Evolutionary conservation across 352 stramenopile species (phyloP).

Genomic region (Globisporangium middletonii): DNA sequence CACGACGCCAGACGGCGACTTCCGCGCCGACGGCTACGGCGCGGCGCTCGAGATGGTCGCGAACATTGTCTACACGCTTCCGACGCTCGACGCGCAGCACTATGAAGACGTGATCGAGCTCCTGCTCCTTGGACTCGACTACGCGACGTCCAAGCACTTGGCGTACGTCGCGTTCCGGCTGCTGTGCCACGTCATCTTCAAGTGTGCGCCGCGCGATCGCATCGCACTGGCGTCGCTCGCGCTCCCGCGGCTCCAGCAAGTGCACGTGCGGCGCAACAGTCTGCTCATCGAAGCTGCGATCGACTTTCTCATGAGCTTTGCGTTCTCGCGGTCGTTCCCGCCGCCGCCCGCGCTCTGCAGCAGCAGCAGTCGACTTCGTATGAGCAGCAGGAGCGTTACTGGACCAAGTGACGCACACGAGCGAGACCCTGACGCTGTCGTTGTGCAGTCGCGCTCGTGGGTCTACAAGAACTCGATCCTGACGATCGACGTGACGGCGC

Average conservation of each 20-base stretch:
- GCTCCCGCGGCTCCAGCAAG: slow-evolving; percentile 51
- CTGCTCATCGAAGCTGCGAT: slow-evolving; percentile 59
- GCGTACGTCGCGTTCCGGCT: slow-evolving; percentile 60
- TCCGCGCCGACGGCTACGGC: slow-evolving; percentile 55
- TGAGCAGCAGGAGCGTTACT: background rate
- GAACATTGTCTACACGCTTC: slow-evolving; percentile 30
- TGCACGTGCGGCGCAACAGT: slow-evolving; percentile 25
- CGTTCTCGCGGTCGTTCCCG: slow-evolving; percentile 43
- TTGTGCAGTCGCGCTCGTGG: slow-evolving; percentile 30
- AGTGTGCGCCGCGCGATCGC: slow-evolving; percentile 32
- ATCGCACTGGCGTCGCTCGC: slow-evolving; percentile 35
- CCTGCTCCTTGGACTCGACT: slow-evolving; percentile 53
- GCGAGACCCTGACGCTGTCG: slow-evolving; percentile 2
- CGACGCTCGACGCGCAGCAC: slow-evolving; percentile 6
- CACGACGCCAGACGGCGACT: slow-evolving; percentile 56
- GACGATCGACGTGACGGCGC: slow-evolving; percentile 33
- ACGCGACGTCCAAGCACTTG: slow-evolving; percentile 47
- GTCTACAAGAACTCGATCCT: slow-evolving; percentile 47
- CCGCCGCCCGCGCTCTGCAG: slow-evolving; percentile 29
- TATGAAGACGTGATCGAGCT: slow-evolving; percentile 35
- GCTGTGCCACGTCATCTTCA: slow-evolving; percentile 56
- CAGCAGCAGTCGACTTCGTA: background rate
- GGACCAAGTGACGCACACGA: background rate
- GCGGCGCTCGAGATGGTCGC: slow-evolving; percentile 63
- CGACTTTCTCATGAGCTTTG: slow-evolving; percentile 77